phyloP scores from a whole-genome alignment of 495 filamentous ascomycete species.

The Echria macrotheca region DNA sequence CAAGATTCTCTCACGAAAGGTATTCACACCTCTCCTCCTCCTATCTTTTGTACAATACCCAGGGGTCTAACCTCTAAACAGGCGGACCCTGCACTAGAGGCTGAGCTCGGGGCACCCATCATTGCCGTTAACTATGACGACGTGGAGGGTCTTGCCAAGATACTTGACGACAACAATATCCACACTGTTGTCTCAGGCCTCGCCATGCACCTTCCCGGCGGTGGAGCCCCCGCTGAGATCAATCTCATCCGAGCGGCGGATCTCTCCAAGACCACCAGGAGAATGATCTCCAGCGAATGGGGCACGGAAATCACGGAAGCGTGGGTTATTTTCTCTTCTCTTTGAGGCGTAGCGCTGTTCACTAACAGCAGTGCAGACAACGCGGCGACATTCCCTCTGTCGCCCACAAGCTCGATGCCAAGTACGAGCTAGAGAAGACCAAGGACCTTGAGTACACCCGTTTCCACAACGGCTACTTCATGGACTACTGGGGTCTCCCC shows the following conservation, averaged over 20 bases:
- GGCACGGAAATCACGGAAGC: slow-evolving; percentile 19
- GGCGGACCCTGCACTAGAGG: slow-evolving; percentile 13
- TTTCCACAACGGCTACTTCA: slow-evolving; percentile 47
- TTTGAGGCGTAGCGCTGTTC: neutral
- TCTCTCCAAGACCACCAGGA: slow-evolving; percentile 35
- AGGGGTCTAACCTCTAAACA: no score
- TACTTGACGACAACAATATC: slow-evolving; percentile 42
- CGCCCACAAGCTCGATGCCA: slow-evolving; percentile 15
- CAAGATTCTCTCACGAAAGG: slow-evolving; percentile 40
- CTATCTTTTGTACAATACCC: slow-evolving; percentile 5
- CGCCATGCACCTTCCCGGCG: slow-evolving; percentile 22
- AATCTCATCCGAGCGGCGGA: slow-evolving; percentile 49
- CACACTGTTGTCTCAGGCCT: slow-evolving; percentile 50
- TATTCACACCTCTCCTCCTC: slow-evolving; percentile 15
- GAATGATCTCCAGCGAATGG: slow-evolving; percentile 48
- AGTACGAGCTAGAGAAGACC: slow-evolving; percentile 19
- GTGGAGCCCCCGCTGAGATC: slow-evolving; percentile 14
- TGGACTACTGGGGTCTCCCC: slow-evolving; percentile 53
- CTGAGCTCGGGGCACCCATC: slow-evolving; percentile 21
- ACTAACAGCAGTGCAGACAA: neutral
- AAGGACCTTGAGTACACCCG: slow-evolving; percentile 42
- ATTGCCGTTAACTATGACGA: slow-evolving; percentile 41
- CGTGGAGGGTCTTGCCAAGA: slow-evolving; percentile 29
- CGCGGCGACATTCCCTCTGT: slow-evolving; percentile 8
- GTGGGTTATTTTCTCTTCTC: slow-evolving; percentile 6